Evolutionary conservation across 257 asterid species (phyloP).

Genomic region (Oldenlandia corymbosa): DNA sequence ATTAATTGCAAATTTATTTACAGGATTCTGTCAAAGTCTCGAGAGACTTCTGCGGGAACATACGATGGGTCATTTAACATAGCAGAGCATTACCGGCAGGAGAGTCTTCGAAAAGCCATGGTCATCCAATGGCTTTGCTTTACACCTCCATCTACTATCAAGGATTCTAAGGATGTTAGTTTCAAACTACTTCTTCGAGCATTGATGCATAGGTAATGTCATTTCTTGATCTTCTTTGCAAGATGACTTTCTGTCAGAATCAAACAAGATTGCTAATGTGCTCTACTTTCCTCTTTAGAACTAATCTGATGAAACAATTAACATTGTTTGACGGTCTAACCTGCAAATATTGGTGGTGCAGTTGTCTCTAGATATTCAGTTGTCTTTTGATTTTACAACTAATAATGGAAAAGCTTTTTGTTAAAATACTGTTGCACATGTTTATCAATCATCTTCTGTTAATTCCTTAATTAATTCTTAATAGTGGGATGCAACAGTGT

Average conservation of each 20-base stretch:
- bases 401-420: not conserved
- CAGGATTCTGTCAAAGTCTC: conserved; percentile 86
- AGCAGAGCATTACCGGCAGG: conserved; percentile 84
- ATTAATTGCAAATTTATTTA: conserved; percentile 12
- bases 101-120: conserved; percentile 89
- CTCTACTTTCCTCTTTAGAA: not conserved
- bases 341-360: not conserved
- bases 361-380: not conserved
- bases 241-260: not conserved
- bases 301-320: not conserved
- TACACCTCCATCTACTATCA: conserved; percentile 94
- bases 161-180: conserved; percentile 58
- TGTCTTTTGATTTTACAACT: not conserved
- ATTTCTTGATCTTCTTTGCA: conserved; percentile 4
- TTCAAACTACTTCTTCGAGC: conserved; percentile 76
- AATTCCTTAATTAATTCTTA: conserved; percentile 3
- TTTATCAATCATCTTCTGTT: conserved; percentile 9
- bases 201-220: conserved; percentile 72
- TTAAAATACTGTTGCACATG: not conserved
- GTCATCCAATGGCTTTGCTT: conserved; percentile 99
- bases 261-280: not conserved
- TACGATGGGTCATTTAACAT: conserved; percentile 55
- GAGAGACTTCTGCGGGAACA: conserved; percentile 53
- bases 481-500: not conserved
- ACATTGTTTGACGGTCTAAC: not conserved